Base-by-base conservation (phyloP, 345 rosid genomes). In the Angophora floribunda region DNA sequence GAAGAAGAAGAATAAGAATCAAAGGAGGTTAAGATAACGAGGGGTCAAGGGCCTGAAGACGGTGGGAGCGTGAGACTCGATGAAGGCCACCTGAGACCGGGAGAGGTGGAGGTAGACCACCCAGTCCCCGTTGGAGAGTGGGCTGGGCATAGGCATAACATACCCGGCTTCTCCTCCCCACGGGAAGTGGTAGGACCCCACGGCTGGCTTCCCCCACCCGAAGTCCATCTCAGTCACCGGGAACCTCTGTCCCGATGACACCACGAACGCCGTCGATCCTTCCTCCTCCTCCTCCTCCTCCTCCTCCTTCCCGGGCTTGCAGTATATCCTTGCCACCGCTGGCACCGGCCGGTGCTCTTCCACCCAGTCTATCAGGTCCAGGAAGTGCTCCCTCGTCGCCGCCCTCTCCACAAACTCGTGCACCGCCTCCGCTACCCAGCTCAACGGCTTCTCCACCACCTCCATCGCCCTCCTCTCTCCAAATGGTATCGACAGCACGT, bases 351-450 rank as follows among this genome's bases (percentile, higher is more conserved):
- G 94, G 28, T 78, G 95, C 11, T 93, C 94, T 91, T 96, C 97
- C 21, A 96, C 95, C 96, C 96, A 95, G 86, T 96, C 99, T 84
- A 96, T 95, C 89, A 96, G 89, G 28, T 92, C 94, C 89, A 95
- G 90, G 92, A 96, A 95, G 90, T 96, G 98, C 59, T 95, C 97
- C 91, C 88, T 89, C 21, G 94, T 95, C 32, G 86, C 91, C 3
- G 93, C 92, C 8, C 30, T 84, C 85, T 85, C 80, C 51, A 95
- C 53, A 87, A 94, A 92, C 22, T 89, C 88, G 80, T 94, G 98
- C 49, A 96, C 95, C 86, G 94, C 92, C 26, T 88, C 79, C 12
- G 98, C 93, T 61, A 93, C 96, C 91, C 93, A 93, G 90, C 92
- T 89, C 21, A 96, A 51, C 21, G 98, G 92, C 87, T 92, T 92